Evolutionary conservation across 2,329 filamentous ascomycete species (phyloP).

Genomic region (Fusarium circinatum): DNA sequence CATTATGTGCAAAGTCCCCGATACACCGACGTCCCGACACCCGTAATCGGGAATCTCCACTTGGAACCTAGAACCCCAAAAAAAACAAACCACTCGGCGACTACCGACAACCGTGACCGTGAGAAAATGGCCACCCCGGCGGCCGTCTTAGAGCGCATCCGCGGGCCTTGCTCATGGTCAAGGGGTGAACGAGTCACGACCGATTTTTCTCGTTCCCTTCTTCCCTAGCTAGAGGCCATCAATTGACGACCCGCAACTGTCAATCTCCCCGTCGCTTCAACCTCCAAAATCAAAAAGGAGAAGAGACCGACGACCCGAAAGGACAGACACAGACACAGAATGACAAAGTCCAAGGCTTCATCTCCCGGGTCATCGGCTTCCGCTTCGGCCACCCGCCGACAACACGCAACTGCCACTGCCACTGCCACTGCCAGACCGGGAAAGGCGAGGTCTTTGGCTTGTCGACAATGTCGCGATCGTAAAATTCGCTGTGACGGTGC

Average conservation of each 20-base stretch:
- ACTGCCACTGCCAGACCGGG: slow-evolving; percentile 14
- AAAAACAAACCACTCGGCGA: neutral
- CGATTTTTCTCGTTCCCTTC: neutral
- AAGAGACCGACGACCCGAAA: neutral
- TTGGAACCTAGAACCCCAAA: neutral
- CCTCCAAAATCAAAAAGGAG: slow-evolving; percentile 1
- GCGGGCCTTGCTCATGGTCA: neutral
- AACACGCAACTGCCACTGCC: slow-evolving; percentile 2
- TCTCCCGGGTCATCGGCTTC: slow-evolving; percentile 33
- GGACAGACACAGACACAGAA: neutral
- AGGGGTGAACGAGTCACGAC: slow-evolving; percentile 1
- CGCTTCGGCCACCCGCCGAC: slow-evolving; percentile 35
- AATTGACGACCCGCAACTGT: neutral
- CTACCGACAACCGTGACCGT: slow-evolving; percentile 36
- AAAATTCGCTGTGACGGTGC: slow-evolving; percentile 46
- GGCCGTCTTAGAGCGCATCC: slow-evolving; percentile 26
- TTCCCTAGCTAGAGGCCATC: neutral
- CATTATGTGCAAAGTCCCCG: neutral
- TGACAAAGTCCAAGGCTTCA: slow-evolving; percentile 22
- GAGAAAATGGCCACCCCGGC: slow-evolving; percentile 36
- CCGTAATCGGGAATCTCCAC: slow-evolving; percentile 22
- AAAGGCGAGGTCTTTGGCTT: slow-evolving; percentile 43
- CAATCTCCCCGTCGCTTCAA: slow-evolving; percentile 1
- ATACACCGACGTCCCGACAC: slow-evolving; percentile 27
- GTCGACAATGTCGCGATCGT: slow-evolving; percentile 45